These are phyloP conservation scores for Aspergillus sergii DNA, from an alignment of 2,329 filamentous ascomycete genomes.

Conservation along the genomic window DNA sequence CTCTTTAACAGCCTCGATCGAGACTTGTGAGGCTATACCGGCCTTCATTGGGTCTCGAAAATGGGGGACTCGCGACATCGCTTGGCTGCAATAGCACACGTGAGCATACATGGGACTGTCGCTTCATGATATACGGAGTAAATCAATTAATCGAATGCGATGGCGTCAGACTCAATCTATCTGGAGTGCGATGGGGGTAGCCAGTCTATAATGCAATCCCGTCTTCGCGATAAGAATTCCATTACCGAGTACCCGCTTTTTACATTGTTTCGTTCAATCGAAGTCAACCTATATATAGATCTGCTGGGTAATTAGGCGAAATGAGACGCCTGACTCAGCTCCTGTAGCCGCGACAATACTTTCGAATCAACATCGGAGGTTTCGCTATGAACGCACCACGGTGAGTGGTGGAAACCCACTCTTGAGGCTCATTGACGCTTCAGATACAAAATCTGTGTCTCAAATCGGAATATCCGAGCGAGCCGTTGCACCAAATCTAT, in stretches of 20 bases:
- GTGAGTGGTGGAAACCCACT: not conserved
- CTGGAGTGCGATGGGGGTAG: not conserved
- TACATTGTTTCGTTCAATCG: not conserved
- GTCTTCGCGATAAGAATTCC: not conserved
- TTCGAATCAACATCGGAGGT: not conserved
- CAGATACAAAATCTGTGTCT: not conserved
- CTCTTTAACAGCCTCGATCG: constrained; percentile 1
- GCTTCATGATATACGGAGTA: not conserved
- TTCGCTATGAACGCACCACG: not conserved
- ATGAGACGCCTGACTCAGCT: constrained; percentile 3
- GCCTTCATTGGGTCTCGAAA: not conserved
- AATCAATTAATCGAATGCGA: not conserved
- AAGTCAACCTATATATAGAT: constrained; percentile 1
- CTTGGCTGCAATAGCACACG: constrained; percentile 17
- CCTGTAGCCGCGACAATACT: not conserved
- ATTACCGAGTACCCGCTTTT: constrained; percentile 4
- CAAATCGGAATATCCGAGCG: not conserved
- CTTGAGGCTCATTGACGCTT: not conserved
- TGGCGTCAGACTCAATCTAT: not conserved
- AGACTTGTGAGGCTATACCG: not conserved
- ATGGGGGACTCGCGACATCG: not conserved
- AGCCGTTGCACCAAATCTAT: not conserved
- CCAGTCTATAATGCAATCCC: not conserved
- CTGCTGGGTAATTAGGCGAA: not conserved
- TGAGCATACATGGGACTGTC: constrained; percentile 19